phyloP scores from a whole-genome alignment of 805 yeast genomes.

The Ogataea minuta region DNA sequence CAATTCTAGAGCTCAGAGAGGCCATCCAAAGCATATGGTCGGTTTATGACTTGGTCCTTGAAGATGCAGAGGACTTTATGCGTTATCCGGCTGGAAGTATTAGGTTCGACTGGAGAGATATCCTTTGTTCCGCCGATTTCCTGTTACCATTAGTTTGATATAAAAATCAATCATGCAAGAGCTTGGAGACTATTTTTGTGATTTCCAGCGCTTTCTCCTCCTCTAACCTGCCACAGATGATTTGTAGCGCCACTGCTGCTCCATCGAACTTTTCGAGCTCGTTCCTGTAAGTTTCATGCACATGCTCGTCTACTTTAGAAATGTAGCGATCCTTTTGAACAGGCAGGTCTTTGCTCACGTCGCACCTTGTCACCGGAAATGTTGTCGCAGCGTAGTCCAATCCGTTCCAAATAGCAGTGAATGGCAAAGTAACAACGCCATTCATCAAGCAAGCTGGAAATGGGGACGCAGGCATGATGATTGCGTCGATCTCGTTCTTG shows the following conservation, averaged over 20 bases:
- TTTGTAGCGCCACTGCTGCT: slow-evolving; percentile 61
- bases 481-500: slow-evolving; percentile 45
- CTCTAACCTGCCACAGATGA: slow-evolving; percentile 53
- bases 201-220: slow-evolving; percentile 58
- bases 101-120: slow-evolving; percentile 32
- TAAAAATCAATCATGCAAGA: not conserved
- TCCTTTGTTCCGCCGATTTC: slow-evolving; percentile 24
- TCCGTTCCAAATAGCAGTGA: slow-evolving; percentile 39
- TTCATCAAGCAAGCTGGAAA: slow-evolving; percentile 36
- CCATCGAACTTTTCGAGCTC: slow-evolving; percentile 45
- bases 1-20: slow-evolving; percentile 20
- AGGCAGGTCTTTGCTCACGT: slow-evolving; percentile 37
- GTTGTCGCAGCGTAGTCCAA: slow-evolving; percentile 47
- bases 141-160: slow-evolving; percentile 27
- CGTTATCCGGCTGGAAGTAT: not conserved
- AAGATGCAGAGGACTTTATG: slow-evolving; percentile 10
- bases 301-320: slow-evolving; percentile 44
- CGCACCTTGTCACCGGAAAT: slow-evolving; percentile 58
- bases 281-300: slow-evolving; percentile 39
- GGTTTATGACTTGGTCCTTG: slow-evolving; percentile 22
- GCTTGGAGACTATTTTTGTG: slow-evolving; percentile 32
- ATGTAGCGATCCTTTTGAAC: slow-evolving; percentile 24
- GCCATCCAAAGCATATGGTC: slow-evolving; percentile 34
- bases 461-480: slow-evolving; percentile 48
- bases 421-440: slow-evolving; percentile 47